Conservation (phyloP, 2,329 filamentous ascomycete genomes). For the Penicillium sp. region DNA sequence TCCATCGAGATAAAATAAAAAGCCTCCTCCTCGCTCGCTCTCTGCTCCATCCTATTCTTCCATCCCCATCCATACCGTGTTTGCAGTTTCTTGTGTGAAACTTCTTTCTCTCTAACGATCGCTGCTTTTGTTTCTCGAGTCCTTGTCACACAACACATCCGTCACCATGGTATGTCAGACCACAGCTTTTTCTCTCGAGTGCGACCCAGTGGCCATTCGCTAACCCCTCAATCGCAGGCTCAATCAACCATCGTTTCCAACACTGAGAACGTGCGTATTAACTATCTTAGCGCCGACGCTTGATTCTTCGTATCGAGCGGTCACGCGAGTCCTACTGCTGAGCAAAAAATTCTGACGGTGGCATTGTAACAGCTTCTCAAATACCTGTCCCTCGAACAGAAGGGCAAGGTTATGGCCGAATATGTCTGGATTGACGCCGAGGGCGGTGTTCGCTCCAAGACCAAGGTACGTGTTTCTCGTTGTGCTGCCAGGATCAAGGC, state of each 20-base stretch:
- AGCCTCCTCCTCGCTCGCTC: constrained; percentile 2
- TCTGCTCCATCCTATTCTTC: constrained; percentile 4
- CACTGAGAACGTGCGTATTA: constrained; percentile 37
- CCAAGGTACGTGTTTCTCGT: constrained; percentile 66
- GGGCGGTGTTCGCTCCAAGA: constrained; percentile 88
- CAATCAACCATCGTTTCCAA: constrained; percentile 30
- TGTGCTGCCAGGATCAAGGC: constrained; percentile 52
- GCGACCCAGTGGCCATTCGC: neutral
- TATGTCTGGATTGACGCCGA: constrained; percentile 92
- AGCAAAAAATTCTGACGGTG: constrained; percentile 37
- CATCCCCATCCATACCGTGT: neutral
- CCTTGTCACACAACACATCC: constrained; percentile 7
- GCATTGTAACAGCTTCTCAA: constrained; percentile 67
- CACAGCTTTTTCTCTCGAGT: neutral
- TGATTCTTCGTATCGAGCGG: neutral
- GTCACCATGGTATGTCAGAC: constrained; percentile 14
- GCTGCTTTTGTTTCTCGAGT: neutral
- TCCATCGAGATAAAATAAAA: constrained; percentile 12
- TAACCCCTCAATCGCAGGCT: constrained; percentile 18
- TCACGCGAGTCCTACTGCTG: constrained; percentile 15
- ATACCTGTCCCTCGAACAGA: constrained; percentile 87
- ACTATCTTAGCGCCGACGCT: neutral
- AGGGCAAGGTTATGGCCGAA: constrained; percentile 84
- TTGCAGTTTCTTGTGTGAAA: constrained; percentile 4
- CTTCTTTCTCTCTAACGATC: neutral